Evolutionary conservation across 495 filamentous ascomycete species (phyloP), one percentile per base, ranked within the genome.

Genomic region (Tuber magnatum): DNA sequence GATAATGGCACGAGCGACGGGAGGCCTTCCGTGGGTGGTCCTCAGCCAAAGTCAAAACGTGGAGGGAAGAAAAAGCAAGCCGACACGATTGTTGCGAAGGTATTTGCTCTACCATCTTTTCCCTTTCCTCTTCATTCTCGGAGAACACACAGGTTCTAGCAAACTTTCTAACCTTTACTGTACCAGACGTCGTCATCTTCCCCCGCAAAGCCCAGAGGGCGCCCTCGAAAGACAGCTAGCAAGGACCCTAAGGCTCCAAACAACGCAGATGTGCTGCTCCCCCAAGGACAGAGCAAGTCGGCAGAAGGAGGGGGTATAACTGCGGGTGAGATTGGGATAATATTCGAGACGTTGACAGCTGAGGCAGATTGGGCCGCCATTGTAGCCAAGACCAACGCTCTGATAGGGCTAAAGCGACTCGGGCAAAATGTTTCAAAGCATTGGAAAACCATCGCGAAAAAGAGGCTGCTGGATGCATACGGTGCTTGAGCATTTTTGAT

Each of bases 241-340:
- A 65, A 35, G 28, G 56, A 65, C 0, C 28, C 28, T 9, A 65
- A 35, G 56, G 28, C 14, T 18, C 56, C 2, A 18, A 12, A 28
- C 12, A 3, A 65, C 3, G 28, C 3, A 35, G 32, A 28, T 9
- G 56, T 35, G 28, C 3, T 35, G 28, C 3, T 14, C 56, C 28
- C 56, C 56, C 56, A 8, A 35, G 56, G 56, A 18, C 56, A 65
- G 56, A 32, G 28, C 0, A 35, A 65, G 35, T 20, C 28, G 18
- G 56, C 4, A 35, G 56, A 65, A 65, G 56, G 56, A 65, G 56
- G 56, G 28, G 28, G 56, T 65, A 65, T 65, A 65, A 65, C 56
- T 65, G 56, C 56, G 16, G 56, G 56, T 65, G 56, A 65, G 16
- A 65, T 65, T 35, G 56, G 56, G 28, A 32, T 65, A 20, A 65